phyloP scores from a whole-genome alignment of 306 rosid species.

The Dryas alaskensis region DNA sequence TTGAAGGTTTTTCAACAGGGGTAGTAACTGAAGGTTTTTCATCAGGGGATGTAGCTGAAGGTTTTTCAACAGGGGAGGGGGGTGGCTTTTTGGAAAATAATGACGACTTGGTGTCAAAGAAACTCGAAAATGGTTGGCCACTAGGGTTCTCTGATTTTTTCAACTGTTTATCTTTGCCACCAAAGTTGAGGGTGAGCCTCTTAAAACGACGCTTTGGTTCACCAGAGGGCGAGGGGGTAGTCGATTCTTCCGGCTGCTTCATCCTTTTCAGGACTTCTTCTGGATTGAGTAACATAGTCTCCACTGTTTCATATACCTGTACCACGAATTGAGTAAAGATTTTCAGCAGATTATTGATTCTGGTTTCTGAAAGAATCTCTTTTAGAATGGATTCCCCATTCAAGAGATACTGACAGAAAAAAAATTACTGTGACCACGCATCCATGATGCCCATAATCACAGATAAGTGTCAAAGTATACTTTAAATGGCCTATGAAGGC shows the following conservation, averaged over 20 bases:
- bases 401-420: background rate
- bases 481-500: background rate
- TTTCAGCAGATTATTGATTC: conserved; percentile 3
- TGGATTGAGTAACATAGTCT: conserved; percentile 72
- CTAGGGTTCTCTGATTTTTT: conserved; percentile 40
- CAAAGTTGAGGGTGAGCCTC: conserved; percentile 68
- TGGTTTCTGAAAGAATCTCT: background rate
- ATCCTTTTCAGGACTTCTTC: conserved; percentile 67
- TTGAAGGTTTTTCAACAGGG: conserved; percentile 16
- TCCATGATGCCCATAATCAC: background rate
- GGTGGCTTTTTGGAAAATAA: conserved; percentile 64
- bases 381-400: background rate
- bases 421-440: background rate
- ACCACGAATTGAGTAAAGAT: background rate
- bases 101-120: conserved; percentile 82
- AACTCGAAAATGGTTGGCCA: conserved; percentile 69
- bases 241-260: conserved; percentile 67
- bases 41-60: conserved; percentile 16
- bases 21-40: conserved; percentile 26
- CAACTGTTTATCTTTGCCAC: conserved; percentile 54
- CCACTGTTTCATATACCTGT: conserved; percentile 91
- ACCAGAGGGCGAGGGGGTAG: conserved; percentile 19
- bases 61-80: conserved; percentile 39
- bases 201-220: conserved; percentile 62
- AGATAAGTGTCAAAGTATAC: background rate